A percentile compares a stretch with the other conserved stretches of the same genome.
Evolutionary conservation across 768 basidiomycete genomes (phyloP).

Genomic region (Sarcodon sp.): DNA sequence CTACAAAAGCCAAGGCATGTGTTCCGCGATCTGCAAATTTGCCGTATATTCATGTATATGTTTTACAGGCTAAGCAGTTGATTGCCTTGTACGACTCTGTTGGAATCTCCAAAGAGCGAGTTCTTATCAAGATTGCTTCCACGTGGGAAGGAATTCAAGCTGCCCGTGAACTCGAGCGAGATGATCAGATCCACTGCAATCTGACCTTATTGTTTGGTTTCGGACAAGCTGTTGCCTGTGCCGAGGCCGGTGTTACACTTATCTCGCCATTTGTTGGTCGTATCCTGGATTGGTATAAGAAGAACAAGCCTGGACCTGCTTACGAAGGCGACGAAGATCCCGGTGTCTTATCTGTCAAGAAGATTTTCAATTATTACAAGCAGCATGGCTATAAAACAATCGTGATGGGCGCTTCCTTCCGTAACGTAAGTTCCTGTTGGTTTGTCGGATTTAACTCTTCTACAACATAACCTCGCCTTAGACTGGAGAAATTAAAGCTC

Average conservation of each 20-base stretch:
- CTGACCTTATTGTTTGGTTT: constrained; percentile 98
- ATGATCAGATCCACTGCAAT: constrained; percentile 96
- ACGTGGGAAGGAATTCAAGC: constrained; percentile 99
- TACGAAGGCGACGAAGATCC: constrained; percentile 92
- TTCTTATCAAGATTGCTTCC: constrained; percentile 98
- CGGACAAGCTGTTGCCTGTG: constrained; percentile 96
- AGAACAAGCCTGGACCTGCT: constrained; percentile 61
- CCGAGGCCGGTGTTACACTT: constrained; percentile 95
- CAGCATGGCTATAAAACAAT: constrained; percentile 97
- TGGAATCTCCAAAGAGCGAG: constrained; percentile 86
- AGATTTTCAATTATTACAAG: constrained; percentile 99
- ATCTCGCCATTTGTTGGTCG: constrained; percentile 99
- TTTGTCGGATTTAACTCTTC: background rate
- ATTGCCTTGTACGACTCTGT: constrained; percentile 92
- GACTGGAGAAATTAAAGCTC: constrained; percentile 85
- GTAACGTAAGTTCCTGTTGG: constrained; percentile 54
- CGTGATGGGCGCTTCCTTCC: constrained; percentile 99
- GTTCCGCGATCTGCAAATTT: background rate
- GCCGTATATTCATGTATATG: background rate
- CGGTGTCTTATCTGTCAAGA: constrained; percentile 90
- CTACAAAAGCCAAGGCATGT: constrained; percentile 63
- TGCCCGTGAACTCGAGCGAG: constrained; percentile 86
- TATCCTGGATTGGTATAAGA: constrained; percentile 99
- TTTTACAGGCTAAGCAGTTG: constrained; percentile 49
- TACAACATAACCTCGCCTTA: constrained; percentile 16